Conservation (phyloP, 805 yeast species). For the Kodamaea sagamina region DNA sequence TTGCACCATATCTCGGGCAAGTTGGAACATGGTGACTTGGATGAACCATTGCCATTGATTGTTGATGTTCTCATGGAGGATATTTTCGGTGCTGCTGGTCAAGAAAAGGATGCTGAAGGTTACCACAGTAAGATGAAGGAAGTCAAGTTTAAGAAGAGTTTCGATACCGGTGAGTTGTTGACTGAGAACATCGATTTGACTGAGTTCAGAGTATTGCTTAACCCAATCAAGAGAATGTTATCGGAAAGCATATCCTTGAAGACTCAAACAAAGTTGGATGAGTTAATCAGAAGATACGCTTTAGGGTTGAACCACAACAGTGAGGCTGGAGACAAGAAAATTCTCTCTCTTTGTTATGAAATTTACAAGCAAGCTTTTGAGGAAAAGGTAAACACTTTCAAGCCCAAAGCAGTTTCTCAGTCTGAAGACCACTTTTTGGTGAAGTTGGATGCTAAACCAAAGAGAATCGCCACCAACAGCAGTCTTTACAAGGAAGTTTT, state of each 20-base stretch:
- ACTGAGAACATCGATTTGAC: conserved; percentile 62
- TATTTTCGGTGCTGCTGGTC: conserved; percentile 86
- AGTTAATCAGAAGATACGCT: conserved; percentile 72
- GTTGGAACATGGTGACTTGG: conserved; percentile 71
- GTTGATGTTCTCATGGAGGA: conserved; percentile 87
- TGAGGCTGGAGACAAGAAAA: conserved; percentile 56
- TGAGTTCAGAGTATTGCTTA: conserved; percentile 56
- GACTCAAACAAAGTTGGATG: conserved; percentile 75
- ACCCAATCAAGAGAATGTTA: conserved; percentile 66
- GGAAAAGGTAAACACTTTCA: conserved; percentile 14
- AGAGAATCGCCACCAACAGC: conserved; percentile 54
- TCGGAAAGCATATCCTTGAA: conserved; percentile 65
- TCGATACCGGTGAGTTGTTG: conserved; percentile 79
- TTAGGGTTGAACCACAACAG: conserved; percentile 76
- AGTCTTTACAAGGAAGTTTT: conserved; percentile 60
- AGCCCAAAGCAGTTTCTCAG: conserved; percentile 33
- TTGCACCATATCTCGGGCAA: conserved; percentile 52
- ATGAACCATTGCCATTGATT: conserved; percentile 59
- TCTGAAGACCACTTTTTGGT: conserved; percentile 71
- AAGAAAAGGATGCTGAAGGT: conserved; percentile 93
- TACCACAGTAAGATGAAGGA: conserved; percentile 85
- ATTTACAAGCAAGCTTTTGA: conserved; percentile 57
- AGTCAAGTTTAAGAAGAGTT: conserved; percentile 85
- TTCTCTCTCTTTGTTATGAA: conserved; percentile 73
- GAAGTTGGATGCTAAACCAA: conserved; percentile 62